Percentiles rank a stretch among this genome's conserved stretches.
Conservation (phyloP, 2,329 filamentous ascomycete genomes). For the Ophiostoma ips region DNA sequence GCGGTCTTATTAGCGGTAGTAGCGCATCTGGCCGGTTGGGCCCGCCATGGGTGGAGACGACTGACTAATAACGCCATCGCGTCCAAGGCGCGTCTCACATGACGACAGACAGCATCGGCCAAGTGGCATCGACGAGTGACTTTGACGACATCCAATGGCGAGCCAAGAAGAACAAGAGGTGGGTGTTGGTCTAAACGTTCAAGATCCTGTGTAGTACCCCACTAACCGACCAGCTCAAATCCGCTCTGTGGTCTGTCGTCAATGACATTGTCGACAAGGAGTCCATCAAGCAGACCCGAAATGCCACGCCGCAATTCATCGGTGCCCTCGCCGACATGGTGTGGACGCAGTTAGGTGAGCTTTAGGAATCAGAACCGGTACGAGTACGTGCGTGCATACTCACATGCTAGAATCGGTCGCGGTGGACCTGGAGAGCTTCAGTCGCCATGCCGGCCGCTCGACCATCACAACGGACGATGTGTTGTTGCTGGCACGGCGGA, state of each 20-base stretch:
- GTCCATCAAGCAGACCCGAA: slow-evolving; percentile 56
- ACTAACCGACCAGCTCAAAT: slow-evolving; percentile 51
- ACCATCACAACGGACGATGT: slow-evolving; percentile 80
- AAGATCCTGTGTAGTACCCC: no score
- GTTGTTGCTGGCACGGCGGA: slow-evolving; percentile 70
- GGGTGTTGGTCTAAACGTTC: background rate
- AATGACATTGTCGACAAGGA: slow-evolving; percentile 84
- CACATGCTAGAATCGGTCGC: slow-evolving; percentile 48
- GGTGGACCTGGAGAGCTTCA: slow-evolving; percentile 41
- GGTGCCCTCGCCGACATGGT: slow-evolving; percentile 75
- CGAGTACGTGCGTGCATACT: no score
- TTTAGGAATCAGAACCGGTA: no score
- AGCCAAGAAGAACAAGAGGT: slow-evolving; percentile 19
- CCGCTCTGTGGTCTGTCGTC: slow-evolving; percentile 70
- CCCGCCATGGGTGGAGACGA: background rate
- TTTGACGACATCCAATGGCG: slow-evolving; percentile 14
- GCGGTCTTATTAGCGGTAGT: no score
- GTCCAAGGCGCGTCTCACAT: background rate
- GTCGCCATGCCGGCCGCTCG: slow-evolving; percentile 64
- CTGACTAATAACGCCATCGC: background rate
- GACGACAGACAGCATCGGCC: background rate
- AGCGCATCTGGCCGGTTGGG: no score
- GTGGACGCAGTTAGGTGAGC: slow-evolving; percentile 80
- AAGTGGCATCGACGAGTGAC: no score
- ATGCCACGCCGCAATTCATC: slow-evolving; percentile 86